These are phyloP conservation scores for Wickerhamomyces rabaulensis DNA, from an alignment of 805 yeast genomes.

Conservation along the genomic window DNA sequence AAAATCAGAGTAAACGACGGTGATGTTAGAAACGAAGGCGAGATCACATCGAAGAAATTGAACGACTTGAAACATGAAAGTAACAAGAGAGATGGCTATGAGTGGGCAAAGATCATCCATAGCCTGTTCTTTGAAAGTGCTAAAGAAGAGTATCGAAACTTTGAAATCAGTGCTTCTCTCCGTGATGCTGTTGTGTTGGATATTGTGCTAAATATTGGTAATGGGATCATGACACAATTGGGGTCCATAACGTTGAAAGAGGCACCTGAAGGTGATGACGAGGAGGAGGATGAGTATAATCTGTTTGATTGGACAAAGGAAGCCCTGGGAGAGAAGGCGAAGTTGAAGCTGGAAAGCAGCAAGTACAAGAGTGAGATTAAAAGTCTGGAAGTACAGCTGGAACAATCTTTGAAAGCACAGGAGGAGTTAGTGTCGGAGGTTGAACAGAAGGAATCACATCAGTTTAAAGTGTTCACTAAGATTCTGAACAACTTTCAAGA, in stretches of 20 bases:
- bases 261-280: constrained; percentile 1
- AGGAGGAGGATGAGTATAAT: constrained; percentile 8
- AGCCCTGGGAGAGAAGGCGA: constrained; percentile 4
- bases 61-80: neutral
- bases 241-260: constrained; percentile 8
- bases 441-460: constrained; percentile 8
- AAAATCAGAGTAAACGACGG: constrained; percentile 10
- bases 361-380: constrained; percentile 1
- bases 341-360: neutral
- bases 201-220: constrained; percentile 4
- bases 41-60: neutral
- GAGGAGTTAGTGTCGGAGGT: constrained; percentile 7
- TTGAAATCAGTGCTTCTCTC: neutral
- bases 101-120: constrained; percentile 11
- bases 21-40: neutral
- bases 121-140: constrained; percentile 7
- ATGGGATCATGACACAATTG: constrained; percentile 9
- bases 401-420: constrained; percentile 4
- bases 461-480: constrained; percentile 15
- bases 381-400: neutral
- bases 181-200: neutral
- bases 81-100: constrained; percentile 3
- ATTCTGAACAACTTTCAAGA: constrained; percentile 19
- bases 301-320: constrained; percentile 17
- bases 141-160: neutral